phyloP scores from a whole-genome alignment of 1,284 basidiomycete genomes.

The Apiotrichum domesticum region DNA sequence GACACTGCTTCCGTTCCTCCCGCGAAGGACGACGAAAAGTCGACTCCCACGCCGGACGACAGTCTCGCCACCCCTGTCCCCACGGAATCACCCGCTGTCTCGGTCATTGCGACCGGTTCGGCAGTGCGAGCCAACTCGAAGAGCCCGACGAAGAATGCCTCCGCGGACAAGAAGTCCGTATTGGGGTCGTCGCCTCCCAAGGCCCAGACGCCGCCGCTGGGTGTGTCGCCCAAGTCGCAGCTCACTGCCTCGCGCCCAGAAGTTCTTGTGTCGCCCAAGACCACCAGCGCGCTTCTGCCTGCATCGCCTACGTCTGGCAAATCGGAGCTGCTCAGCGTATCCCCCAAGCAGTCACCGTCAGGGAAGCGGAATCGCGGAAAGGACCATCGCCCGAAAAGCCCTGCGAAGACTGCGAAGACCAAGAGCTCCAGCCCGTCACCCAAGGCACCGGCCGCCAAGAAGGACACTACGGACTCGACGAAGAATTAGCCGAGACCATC shows the following conservation, averaged over 20 bases:
- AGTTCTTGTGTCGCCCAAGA: neutral
- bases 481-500: neutral
- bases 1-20: neutral
- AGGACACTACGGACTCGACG: neutral
- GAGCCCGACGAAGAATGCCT: neutral
- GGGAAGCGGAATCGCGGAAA: neutral
- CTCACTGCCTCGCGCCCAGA: neutral
- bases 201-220: neutral
- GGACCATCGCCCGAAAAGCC: neutral
- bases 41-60: neutral
- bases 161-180: neutral
- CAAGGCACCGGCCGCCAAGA: neutral
- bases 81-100: too few relatives aligned
- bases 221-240: conserved; percentile 4
- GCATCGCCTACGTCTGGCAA: neutral
- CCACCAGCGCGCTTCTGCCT: neutral
- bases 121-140: neutral
- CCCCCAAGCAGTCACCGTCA: conserved; percentile 1
- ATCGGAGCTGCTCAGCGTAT: conserved; percentile 2
- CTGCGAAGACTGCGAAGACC: neutral
- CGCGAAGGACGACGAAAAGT: neutral
- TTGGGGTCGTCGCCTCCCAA: neutral
- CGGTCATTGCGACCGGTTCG: neutral
- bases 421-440: neutral
- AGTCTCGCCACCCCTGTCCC: neutral